A percentile compares a stretch with the other conserved stretches of the same genome.
Evolutionary conservation across 371 early-diverging fungal genomes (phyloP).

Genomic region (Massospora cicadina): DNA sequence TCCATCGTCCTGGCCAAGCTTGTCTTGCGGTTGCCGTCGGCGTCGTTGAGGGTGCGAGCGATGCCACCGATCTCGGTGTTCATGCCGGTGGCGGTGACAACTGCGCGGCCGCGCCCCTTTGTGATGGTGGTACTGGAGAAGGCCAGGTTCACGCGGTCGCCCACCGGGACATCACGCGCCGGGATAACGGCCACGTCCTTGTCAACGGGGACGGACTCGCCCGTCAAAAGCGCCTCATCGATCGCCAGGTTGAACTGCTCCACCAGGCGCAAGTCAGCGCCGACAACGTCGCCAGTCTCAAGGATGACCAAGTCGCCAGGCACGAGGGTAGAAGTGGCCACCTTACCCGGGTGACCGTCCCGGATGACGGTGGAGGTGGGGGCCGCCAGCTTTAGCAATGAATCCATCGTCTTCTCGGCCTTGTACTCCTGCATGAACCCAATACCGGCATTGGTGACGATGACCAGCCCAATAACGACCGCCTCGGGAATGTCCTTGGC

Average conservation of each 20-base stretch:
- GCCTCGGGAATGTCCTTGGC: conserved; percentile 41
- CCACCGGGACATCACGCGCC: conserved; percentile 32
- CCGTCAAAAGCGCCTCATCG: conserved; percentile 74
- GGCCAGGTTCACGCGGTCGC: conserved; percentile 35
- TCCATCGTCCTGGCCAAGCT: conserved; percentile 54
- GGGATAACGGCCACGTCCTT: conserved; percentile 30
- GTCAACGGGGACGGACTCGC: conserved; percentile 55
- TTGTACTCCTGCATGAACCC: conserved; percentile 79
- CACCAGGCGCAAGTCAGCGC: conserved; percentile 72
- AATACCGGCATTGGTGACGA: conserved; percentile 55
- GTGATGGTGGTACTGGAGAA: conserved; percentile 37
- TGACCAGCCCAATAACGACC: conserved; percentile 47
- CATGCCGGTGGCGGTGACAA: conserved; percentile 63
- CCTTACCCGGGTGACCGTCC: conserved; percentile 36
- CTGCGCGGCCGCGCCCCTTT: conserved; percentile 33
- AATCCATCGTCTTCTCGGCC: conserved; percentile 76
- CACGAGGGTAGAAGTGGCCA: conserved; percentile 54
- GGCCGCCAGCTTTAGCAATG: conserved; percentile 57
- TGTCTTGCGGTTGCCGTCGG: conserved; percentile 39
- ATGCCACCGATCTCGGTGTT: conserved; percentile 87
- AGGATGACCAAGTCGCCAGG: conserved; percentile 75
- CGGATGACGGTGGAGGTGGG: conserved; percentile 62
- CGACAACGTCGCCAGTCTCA: conserved; percentile 72
- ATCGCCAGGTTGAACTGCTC: conserved; percentile 62
- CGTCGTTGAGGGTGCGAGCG: conserved; percentile 59